Conservation (phyloP, 768 basidiomycete species). For the Arthromyces matolae region DNA sequence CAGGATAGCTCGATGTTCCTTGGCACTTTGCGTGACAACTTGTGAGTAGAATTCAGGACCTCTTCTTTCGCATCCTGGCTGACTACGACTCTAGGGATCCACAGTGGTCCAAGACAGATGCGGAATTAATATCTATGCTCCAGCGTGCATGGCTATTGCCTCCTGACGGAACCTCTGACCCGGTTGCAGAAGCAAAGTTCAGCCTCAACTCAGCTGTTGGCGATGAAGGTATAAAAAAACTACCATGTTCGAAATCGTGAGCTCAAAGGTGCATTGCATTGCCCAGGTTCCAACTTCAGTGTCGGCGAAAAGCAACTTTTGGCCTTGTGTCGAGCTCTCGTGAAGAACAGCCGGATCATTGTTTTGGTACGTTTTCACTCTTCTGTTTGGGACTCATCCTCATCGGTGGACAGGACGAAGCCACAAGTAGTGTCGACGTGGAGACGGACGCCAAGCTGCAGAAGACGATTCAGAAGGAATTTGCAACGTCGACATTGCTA, state of each 20-base stretch:
- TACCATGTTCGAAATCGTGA: too few relatives aligned
- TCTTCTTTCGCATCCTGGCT: not conserved
- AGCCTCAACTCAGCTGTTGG: slow-evolving; percentile 57
- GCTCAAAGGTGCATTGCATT: too few relatives aligned
- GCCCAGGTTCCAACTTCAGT: slow-evolving; percentile 54
- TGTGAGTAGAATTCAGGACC: slow-evolving; percentile 23
- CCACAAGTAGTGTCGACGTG: slow-evolving; percentile 55
- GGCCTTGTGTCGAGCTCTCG: slow-evolving; percentile 57
- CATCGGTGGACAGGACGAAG: slow-evolving; percentile 46
- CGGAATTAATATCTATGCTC: slow-evolving; percentile 58
- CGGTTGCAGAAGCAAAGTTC: slow-evolving; percentile 61
- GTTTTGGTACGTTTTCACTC: slow-evolving; percentile 38
- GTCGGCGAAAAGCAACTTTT: slow-evolving; percentile 68
- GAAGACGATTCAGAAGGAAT: slow-evolving; percentile 59
- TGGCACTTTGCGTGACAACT: slow-evolving; percentile 41
- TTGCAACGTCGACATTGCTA: slow-evolving; percentile 48
- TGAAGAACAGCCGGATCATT: slow-evolving; percentile 58
- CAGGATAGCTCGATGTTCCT: slow-evolving; percentile 55
- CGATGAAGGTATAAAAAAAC: slow-evolving; percentile 48
- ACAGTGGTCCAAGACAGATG: slow-evolving; percentile 48
- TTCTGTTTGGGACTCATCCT: not conserved
- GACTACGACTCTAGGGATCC: slow-evolving; percentile 40
- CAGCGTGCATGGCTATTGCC: slow-evolving; percentile 61
- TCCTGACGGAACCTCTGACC: slow-evolving; percentile 39
- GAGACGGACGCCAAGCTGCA: slow-evolving; percentile 62